phyloP scores from a whole-genome alignment of 2,329 filamentous ascomycete species.

The Colletotrichum cuscutae region DNA sequence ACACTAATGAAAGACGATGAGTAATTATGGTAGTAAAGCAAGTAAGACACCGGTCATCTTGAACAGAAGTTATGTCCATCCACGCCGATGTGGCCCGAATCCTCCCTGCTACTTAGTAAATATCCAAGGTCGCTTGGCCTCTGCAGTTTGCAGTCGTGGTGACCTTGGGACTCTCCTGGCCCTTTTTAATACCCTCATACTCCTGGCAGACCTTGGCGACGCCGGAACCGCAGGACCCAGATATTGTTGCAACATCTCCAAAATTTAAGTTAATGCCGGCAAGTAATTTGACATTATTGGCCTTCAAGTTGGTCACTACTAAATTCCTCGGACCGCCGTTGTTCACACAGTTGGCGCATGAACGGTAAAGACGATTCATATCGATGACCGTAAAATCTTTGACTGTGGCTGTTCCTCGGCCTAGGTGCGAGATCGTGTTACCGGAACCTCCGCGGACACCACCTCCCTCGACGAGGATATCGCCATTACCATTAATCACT shows the following conservation, averaged over 20 bases:
- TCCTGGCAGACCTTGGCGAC: slow-evolving; percentile 31
- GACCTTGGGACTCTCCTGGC: slow-evolving; percentile 24
- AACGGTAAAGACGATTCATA: slow-evolving; percentile 54
- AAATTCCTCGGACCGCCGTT: slow-evolving; percentile 14
- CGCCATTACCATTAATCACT: not conserved
- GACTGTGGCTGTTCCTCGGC: slow-evolving; percentile 41
- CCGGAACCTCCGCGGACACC: slow-evolving; percentile 43
- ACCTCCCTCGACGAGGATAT: slow-evolving; percentile 41
- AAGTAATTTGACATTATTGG: slow-evolving; percentile 40
- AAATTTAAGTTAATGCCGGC: slow-evolving; percentile 53
- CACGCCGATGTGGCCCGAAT: too few species aligned
- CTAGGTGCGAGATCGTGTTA: slow-evolving; percentile 46
- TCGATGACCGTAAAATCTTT: slow-evolving; percentile 48
- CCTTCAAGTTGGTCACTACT: not conserved
- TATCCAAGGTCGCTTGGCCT: slow-evolving; percentile 4
- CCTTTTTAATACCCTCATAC: slow-evolving; percentile 23
- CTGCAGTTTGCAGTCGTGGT: slow-evolving; percentile 23
- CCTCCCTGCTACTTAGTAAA: slow-evolving; percentile 7
- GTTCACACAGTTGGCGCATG: slow-evolving; percentile 53
- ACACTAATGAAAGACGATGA: too few species aligned
- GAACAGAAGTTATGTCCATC: too few species aligned
- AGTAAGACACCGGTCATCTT: too few species aligned
- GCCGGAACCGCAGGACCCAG: slow-evolving; percentile 33
- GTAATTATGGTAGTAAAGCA: too few species aligned
- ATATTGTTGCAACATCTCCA: slow-evolving; percentile 38